Conservation (phyloP, 139 green algal genomes). For the Mychonastes homosphaera region DNA sequence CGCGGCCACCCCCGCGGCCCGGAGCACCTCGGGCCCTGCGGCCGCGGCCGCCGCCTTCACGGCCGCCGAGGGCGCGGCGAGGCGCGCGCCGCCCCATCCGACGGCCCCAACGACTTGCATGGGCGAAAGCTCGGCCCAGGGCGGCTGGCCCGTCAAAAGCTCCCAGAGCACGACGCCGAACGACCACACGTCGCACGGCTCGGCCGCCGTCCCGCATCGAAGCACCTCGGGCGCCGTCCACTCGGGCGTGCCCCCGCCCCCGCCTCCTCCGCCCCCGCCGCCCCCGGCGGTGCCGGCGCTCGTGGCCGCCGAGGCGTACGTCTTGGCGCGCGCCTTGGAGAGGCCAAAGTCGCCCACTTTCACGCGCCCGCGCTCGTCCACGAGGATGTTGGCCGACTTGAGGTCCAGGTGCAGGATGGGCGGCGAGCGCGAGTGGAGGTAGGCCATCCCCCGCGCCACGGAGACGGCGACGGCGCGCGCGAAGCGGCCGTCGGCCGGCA, state of each 20-base stretch:
- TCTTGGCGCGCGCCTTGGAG: conserved; percentile 21
- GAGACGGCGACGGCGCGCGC: conserved; percentile 36
- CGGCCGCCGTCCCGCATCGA: conserved; percentile 26
- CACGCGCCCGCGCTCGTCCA: conserved; percentile 58
- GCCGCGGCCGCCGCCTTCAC: too few species aligned
- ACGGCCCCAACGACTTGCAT: conserved; percentile 49
- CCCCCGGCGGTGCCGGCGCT: too few species aligned
- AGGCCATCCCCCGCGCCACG: conserved; percentile 58
- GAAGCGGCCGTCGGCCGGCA: conserved; percentile 22
- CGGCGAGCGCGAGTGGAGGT: conserved; percentile 67
- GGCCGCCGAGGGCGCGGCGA: conserved; percentile 6
- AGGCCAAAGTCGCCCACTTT: conserved; percentile 72
- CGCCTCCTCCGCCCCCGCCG: too few species aligned
- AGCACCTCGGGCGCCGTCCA: conserved; percentile 79
- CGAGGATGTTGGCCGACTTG: conserved; percentile 65
- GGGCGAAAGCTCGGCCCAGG: conserved; percentile 55
- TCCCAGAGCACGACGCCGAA: conserved; percentile 61
- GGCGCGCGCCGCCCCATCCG: conserved; percentile 13
- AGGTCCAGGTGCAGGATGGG: conserved; percentile 77
- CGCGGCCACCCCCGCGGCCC: too few species aligned
- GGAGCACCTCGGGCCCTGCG: too few species aligned
- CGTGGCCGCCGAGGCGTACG: too few species aligned
- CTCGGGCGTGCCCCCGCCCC: conserved; percentile 40
- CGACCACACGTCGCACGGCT: conserved; percentile 31
- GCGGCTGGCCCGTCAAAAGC: conserved; percentile 53